Evolutionary conservation across 1,139 yeast genomes (phyloP), one percentile per base, ranked within the genome.

Genomic region (Pichia sorboxylosa): DNA sequence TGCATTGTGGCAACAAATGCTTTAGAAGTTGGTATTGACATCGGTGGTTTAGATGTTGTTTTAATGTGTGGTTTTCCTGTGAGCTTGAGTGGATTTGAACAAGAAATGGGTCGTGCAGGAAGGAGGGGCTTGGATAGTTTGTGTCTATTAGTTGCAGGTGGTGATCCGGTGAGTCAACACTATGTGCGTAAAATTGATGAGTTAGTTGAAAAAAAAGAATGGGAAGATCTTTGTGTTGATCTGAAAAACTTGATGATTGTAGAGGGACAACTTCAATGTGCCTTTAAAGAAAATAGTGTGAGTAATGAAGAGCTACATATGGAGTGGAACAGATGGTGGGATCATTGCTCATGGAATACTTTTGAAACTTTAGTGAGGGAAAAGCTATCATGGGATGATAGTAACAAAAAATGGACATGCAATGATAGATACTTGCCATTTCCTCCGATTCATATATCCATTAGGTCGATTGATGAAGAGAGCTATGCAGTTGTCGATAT

Each of bases 1-100:
- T 97, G 95, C 0, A 81, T 92, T 19, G 73, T 90, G 4, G 93
- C 98, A 1, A 92, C 99, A 0, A 85, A 85, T 56, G 98, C 99
- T 0, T 59, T 90, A 37, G 99, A 90, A 51, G 64, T 90, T 32
- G 99, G 99, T 30, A 83, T 90, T 32, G 98, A 90, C 60, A 79
- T 90, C 41, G 93, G 97, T 29, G 82, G 80, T 17, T 60, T 90
- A 33, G 98, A 90, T 55, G 85, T 93, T 1, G 97, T 87, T 0
- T 59, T 90, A 2, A 73, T 85, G 55, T 84, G 94, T 47, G 97
- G 97, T 0, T 92, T 90, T 43, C 98, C 98, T 0, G 61, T 73
- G 26, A 81, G 93, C 40, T 68, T 85, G 38, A 78, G 92, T 40
- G 84, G 84, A 41, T 68, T 90, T 48, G 84, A 90, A 45, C 99